phyloP scores from a whole-genome alignment of 2,329 filamentous ascomycete species.

The Xylaria digitata region DNA sequence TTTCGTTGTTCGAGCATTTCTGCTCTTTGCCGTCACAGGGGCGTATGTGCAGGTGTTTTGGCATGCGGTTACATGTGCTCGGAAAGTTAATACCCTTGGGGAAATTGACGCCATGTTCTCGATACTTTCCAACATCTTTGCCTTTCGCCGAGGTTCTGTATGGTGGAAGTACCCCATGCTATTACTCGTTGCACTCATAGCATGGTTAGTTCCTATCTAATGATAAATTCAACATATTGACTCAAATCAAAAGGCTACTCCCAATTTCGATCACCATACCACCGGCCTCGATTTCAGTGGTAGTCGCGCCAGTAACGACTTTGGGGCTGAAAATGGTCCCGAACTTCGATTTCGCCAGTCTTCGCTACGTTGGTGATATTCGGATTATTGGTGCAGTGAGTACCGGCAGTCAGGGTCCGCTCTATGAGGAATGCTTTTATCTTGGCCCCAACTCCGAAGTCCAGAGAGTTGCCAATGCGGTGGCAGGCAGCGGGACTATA shows the following conservation, averaged over 20 bases:
- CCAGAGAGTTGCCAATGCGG: not conserved
- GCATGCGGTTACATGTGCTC: not conserved
- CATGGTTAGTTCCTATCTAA: not conserved
- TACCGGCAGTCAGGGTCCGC: no score
- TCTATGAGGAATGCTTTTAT: no score
- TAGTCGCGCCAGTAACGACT: not conserved
- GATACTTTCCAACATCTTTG: not conserved
- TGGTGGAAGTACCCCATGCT: conserved; percentile 12
- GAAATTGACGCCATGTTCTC: conserved; percentile 18
- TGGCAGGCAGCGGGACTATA: not conserved
- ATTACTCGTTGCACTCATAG: not conserved
- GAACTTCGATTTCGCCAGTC: conserved; percentile 20
- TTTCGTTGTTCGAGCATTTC: conserved; percentile 5
- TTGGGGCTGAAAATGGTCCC: not conserved
- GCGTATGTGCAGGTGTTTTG: conserved; percentile 20
- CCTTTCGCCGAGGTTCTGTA: not conserved
- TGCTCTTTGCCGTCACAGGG: not conserved
- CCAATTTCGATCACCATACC: conserved; percentile 17
- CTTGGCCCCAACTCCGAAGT: conserved; percentile 5
- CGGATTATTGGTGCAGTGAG: no score
- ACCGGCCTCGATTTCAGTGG: not conserved
- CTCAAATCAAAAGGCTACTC: not conserved
- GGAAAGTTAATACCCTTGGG: conserved; percentile 2
- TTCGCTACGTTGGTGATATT: not conserved
- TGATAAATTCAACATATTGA: not conserved